These are phyloP conservation scores for Colletotrichum phormii DNA, from an alignment of 2,329 filamentous ascomycete species.

Conservation along the genomic window DNA sequence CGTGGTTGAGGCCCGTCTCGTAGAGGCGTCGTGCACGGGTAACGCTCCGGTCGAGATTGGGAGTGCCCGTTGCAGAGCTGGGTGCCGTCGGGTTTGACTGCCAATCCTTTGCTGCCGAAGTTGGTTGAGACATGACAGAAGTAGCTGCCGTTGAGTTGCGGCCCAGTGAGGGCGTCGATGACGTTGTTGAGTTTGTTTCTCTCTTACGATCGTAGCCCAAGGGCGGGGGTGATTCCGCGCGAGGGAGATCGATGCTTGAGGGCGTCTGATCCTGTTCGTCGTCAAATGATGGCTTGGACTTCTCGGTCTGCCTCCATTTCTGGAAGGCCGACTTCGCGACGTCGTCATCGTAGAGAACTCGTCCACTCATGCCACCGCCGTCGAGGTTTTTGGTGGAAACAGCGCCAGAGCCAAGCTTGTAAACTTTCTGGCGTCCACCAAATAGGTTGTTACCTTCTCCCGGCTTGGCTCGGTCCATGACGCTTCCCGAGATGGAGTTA, in stretches of 20 bases:
- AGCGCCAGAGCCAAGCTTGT: conserved; percentile 76
- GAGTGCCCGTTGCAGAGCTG: conserved; percentile 50
- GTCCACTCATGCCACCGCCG: conserved; percentile 68
- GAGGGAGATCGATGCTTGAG: conserved; percentile 41
- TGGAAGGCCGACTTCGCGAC: conserved; percentile 87
- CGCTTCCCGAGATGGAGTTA: conserved; percentile 71
- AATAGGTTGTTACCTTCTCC: conserved; percentile 93
- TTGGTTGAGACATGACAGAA: conserved; percentile 81
- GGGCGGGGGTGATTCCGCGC: conserved; percentile 67
- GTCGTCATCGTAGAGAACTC: conserved; percentile 87
- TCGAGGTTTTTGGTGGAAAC: conserved; percentile 53
- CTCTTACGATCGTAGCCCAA: conserved; percentile 79
- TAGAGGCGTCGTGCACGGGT: conserved; percentile 83
- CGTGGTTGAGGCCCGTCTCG: conserved; percentile 83
- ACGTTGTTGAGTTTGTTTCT: conserved; percentile 88
- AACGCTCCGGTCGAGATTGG: conserved; percentile 70
- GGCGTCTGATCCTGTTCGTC: conserved; percentile 54
- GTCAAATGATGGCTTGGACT: conserved; percentile 61
- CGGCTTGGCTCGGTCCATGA: conserved; percentile 88
- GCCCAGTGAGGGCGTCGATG: conserved; percentile 73
- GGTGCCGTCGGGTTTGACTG: conserved; percentile 54
- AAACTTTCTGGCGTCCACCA: conserved; percentile 95
- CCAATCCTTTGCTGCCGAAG: conserved; percentile 63
- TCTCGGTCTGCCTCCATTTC: conserved; percentile 72
- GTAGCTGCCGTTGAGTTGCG: conserved; percentile 90